phyloP scores from a whole-genome alignment of 345 rosid species.

The Acer saccharum region DNA sequence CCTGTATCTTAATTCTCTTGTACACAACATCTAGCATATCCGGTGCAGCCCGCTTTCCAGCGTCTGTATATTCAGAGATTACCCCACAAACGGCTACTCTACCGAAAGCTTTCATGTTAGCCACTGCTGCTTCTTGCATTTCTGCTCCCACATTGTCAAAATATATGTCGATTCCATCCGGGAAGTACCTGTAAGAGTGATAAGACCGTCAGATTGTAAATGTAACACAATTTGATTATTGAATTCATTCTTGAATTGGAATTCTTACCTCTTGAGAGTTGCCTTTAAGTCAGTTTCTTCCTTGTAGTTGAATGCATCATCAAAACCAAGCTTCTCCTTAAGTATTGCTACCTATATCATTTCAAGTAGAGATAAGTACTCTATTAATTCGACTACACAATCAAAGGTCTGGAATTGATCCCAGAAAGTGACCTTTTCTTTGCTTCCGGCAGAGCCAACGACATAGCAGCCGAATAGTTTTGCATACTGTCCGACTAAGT shows the following conservation, averaged over 20 bases:
- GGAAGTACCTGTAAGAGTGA: slow-evolving; percentile 42
- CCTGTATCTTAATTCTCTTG: slow-evolving; percentile 55
- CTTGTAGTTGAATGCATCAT: slow-evolving; percentile 60
- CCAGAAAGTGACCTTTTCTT: slow-evolving; percentile 31
- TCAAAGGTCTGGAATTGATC: no score
- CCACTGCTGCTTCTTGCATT: slow-evolving; percentile 54
- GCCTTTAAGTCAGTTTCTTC: slow-evolving; percentile 45
- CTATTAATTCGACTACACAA: not conserved
- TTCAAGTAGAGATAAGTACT: not conserved
- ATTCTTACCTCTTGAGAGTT: slow-evolving; percentile 38
- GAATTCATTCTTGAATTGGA: not conserved
- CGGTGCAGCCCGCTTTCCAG: slow-evolving; percentile 38
- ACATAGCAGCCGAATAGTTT: slow-evolving; percentile 53
- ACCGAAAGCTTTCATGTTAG: slow-evolving; percentile 50
- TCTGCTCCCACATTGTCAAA: slow-evolving; percentile 64
- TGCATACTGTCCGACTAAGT: slow-evolving; percentile 55
- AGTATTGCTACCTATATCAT: slow-evolving; percentile 48
- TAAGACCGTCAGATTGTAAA: not conserved
- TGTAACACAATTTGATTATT: not conserved
- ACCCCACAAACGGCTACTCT: slow-evolving; percentile 57
- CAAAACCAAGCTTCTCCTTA: slow-evolving; percentile 51
- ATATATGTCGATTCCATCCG: slow-evolving; percentile 60
- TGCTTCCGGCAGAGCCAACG: slow-evolving; percentile 52
- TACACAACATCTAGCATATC: slow-evolving; percentile 45
- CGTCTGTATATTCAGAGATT: slow-evolving; percentile 45